phyloP scores from a whole-genome alignment of 148 eudicot genomes.

The Chenopodium quinoa region DNA sequence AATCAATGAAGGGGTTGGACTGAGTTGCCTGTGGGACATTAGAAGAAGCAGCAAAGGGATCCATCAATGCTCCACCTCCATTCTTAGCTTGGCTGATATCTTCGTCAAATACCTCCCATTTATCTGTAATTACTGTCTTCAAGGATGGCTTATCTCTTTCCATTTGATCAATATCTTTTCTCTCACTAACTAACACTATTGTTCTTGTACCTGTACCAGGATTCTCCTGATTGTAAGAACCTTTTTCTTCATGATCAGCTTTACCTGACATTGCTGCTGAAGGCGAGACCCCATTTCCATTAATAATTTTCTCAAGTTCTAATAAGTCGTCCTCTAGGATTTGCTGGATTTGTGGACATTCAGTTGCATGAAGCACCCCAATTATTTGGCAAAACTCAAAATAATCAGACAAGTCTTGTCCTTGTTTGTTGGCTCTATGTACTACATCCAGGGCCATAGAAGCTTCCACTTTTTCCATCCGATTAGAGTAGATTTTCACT shows the following conservation, averaged over 20 bases:
- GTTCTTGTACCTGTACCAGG: background rate
- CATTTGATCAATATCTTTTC: background rate
- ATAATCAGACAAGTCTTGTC: constrained; percentile 48
- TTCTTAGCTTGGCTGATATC: constrained; percentile 22
- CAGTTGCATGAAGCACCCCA: constrained; percentile 40
- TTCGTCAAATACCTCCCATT: constrained; percentile 73
- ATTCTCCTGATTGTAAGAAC: background rate
- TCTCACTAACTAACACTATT: background rate
- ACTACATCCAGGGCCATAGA: constrained; percentile 45
- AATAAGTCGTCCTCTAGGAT: constrained; percentile 47
- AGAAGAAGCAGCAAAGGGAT: constrained; percentile 31
- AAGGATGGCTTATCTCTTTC: constrained; percentile 11
- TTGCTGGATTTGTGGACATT: constrained; percentile 41
- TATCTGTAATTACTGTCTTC: constrained; percentile 48
- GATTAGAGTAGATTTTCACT: constrained; percentile 34
- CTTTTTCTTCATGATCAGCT: background rate
- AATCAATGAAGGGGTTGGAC: constrained; percentile 28
- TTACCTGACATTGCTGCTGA: background rate
- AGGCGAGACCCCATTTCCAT: constrained; percentile 13
- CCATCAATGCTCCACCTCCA: constrained; percentile 10
- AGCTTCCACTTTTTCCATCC: constrained; percentile 46
- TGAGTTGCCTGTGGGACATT: constrained; percentile 14
- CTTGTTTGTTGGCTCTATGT: constrained; percentile 55
- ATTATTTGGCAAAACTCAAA: constrained; percentile 50
- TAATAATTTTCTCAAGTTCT: constrained; percentile 49